phyloP scores from a whole-genome alignment of 495 filamentous ascomycete species.

The Lasiosphaeriaceae sp. region DNA sequence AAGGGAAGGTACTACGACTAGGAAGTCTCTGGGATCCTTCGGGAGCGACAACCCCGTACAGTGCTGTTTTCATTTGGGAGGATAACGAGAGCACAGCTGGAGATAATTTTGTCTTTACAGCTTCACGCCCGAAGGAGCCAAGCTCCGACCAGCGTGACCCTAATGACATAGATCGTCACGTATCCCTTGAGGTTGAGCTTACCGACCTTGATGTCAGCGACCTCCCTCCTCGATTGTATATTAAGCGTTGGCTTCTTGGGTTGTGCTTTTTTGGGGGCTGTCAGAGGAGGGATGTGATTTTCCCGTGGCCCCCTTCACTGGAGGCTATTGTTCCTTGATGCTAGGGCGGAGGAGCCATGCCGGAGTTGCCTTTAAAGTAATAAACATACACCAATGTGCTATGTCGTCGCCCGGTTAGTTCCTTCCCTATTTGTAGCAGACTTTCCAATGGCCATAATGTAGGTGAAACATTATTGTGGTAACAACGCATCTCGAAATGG shows the following conservation, averaged over 20 bases:
- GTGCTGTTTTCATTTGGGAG: not conserved
- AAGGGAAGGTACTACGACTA: not conserved
- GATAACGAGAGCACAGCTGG: not conserved
- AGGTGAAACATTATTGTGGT: too few relatives aligned
- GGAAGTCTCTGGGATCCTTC: not conserved
- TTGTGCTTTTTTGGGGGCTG: not conserved
- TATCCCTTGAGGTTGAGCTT: constrained; percentile 4
- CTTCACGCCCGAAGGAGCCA: constrained; percentile 1
- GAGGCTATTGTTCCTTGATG: too few relatives aligned
- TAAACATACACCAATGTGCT: too few relatives aligned
- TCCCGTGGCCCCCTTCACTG: constrained; percentile 5
- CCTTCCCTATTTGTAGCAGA: too few relatives aligned
- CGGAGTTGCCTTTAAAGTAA: too few relatives aligned
- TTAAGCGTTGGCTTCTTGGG: constrained; percentile 5
- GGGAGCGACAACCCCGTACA: not conserved
- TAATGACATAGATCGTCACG: constrained; percentile 4
- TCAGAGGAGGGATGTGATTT: not conserved
- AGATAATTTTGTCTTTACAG: constrained; percentile 1
- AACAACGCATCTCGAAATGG: too few relatives aligned
- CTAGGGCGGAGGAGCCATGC: too few relatives aligned
- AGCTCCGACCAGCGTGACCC: not conserved
- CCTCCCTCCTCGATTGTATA: too few relatives aligned
- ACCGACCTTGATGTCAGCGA: not conserved
- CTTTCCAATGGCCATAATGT: too few relatives aligned
- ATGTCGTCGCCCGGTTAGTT: too few relatives aligned